Percentiles rank a stretch among this genome's conserved stretches.
phyloP scores from a whole-genome alignment of 495 filamentous ascomycete species.

The Mytilinidion resinicola region DNA sequence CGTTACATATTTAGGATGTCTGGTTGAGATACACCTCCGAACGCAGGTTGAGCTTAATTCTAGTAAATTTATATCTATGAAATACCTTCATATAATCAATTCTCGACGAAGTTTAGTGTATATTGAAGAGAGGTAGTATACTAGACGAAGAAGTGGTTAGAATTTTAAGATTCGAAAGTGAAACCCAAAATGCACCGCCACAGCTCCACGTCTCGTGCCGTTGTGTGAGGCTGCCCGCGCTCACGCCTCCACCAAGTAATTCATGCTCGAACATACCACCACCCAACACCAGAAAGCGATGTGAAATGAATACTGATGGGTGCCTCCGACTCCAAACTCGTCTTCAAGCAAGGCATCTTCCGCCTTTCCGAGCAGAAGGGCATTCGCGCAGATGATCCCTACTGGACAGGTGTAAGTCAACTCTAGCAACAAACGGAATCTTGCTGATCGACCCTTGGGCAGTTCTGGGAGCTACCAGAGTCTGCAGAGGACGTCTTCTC shows the following conservation, averaged over 20 bases:
- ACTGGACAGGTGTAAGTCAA: conserved; percentile 78
- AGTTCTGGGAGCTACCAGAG: conserved; percentile 99
- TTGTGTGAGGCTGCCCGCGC: neutral
- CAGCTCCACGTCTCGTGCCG: neutral
- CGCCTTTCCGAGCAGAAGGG: conserved; percentile 82
- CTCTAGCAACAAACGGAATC: neutral
- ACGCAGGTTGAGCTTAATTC: too few relatives aligned
- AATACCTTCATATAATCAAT: too few relatives aligned
- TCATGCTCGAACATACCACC: neutral
- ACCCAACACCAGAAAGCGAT: conserved; percentile 1
- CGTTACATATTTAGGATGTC: too few relatives aligned
- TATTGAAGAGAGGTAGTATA: too few relatives aligned
- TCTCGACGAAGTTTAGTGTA: too few relatives aligned
- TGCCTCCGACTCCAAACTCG: conserved; percentile 97
- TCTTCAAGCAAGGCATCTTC: conserved; percentile 99
- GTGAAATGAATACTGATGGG: conserved; percentile 58
- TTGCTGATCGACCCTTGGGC: conserved; percentile 14
- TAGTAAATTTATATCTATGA: too few relatives aligned
- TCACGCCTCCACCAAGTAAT: neutral
- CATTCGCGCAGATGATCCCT: conserved; percentile 82
- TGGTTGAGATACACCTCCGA: too few relatives aligned
- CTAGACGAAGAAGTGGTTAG: too few relatives aligned
- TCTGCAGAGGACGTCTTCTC: conserved; percentile 94
- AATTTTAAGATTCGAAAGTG: too few relatives aligned
- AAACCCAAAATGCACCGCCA: neutral